Evolutionary conservation across 2,329 filamentous ascomycete genomes (phyloP).

Genomic region (Thielaviopsis musarum): DNA sequence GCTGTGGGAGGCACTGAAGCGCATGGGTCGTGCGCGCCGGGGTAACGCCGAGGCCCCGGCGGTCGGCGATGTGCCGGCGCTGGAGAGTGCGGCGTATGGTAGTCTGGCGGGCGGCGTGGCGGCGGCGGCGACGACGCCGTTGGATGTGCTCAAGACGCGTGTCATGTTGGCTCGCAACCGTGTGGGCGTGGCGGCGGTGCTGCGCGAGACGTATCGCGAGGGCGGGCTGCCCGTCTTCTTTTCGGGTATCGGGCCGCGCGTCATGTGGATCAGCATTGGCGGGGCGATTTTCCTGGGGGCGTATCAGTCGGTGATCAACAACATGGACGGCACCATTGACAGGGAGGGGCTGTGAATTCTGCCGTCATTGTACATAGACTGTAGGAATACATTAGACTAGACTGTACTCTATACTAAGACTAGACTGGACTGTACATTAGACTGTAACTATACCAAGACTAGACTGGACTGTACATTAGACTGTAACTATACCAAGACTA

Average conservation of each 20-base stretch:
- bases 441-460: background rate
- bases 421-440: background rate
- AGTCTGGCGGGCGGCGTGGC: conserved; percentile 71
- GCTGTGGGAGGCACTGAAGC: conserved; percentile 87
- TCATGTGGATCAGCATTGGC: conserved; percentile 89
- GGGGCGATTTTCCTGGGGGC: conserved; percentile 89
- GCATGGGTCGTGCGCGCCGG: conserved; percentile 37
- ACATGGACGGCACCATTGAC: background rate
- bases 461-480: background rate
- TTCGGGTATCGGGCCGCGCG: conserved; percentile 59
- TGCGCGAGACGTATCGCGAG: conserved; percentile 45
- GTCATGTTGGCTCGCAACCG: conserved; percentile 75
- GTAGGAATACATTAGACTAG: too few relatives aligned
- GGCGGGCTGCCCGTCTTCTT: conserved; percentile 56
- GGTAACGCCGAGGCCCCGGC: conserved; percentile 13
- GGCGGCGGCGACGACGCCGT: conserved; percentile 73
- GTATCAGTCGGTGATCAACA: conserved; percentile 78
- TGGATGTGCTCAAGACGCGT: conserved; percentile 92
- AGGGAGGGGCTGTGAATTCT: background rate
- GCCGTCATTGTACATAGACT: too few relatives aligned
- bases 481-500: background rate
- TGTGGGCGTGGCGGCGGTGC: conserved; percentile 39
- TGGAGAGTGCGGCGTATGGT: conserved; percentile 73
- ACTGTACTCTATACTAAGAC: too few relatives aligned
- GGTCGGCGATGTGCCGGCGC: conserved; percentile 40